These are phyloP conservation scores for Cutaneotrichosporon curvatum DNA, from an alignment of 1,284 basidiomycete species.

Conservation along the genomic window DNA sequence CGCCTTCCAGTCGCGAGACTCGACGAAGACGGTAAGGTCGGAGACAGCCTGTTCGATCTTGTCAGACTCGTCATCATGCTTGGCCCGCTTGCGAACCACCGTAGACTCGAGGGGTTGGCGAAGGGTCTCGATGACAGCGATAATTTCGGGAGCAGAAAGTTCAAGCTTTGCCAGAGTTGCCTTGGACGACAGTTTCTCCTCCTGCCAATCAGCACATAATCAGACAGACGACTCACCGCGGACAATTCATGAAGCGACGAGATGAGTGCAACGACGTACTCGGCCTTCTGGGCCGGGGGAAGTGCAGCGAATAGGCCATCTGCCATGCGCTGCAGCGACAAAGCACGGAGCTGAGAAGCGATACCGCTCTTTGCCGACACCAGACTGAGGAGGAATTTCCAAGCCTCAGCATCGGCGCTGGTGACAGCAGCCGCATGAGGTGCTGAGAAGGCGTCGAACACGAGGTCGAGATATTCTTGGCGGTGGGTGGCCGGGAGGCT, in stretches of 20 bases:
- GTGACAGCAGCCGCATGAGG: constrained; percentile 20
- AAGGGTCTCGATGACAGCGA: constrained; percentile 21
- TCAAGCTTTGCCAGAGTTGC: constrained; percentile 23
- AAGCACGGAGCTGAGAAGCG: constrained; percentile 11
- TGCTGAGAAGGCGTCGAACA: constrained; percentile 17
- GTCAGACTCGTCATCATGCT: constrained; percentile 20
- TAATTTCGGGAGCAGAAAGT: constrained; percentile 22
- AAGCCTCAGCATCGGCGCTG: constrained; percentile 20
- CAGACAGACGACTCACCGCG: neutral
- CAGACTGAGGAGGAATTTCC: constrained; percentile 21
- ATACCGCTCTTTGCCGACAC: neutral
- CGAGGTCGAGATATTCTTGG: constrained; percentile 23
- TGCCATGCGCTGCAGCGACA: constrained; percentile 27
- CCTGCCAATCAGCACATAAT: neutral
- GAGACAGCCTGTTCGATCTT: constrained; percentile 36
- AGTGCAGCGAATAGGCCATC: constrained; percentile 32
- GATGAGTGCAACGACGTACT: constrained; percentile 27
- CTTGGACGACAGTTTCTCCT: constrained; percentile 26
- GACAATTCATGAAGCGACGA: constrained; percentile 27
- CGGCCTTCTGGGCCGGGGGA: constrained; percentile 20
- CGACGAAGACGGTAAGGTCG: constrained; percentile 62
- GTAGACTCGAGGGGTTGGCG: constrained; percentile 29
- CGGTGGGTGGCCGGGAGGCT: constrained; percentile 8
- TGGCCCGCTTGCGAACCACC: constrained; percentile 27
- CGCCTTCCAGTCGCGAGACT: constrained; percentile 59